Base-by-base conservation (phyloP, 1,284 basidiomycete species). In the Mycena sp. region DNA sequence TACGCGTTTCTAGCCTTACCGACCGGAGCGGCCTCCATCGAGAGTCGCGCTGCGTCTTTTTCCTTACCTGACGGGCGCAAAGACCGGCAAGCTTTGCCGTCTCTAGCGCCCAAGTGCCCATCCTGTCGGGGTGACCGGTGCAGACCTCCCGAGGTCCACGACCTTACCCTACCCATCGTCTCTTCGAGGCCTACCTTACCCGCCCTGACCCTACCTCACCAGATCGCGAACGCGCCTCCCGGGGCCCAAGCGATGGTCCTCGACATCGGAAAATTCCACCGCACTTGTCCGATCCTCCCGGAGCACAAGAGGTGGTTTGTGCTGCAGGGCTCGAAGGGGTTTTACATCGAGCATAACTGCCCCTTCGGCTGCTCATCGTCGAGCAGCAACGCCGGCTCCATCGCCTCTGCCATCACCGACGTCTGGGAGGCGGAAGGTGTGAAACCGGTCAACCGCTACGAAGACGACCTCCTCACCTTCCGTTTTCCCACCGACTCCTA, bases 301-400 rank as follows among this genome's bases (percentile, higher is more conserved):
- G 32, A 9, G 32, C 32, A 37, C 32, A 37, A 37, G 32, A 6
- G 40, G 10, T 41, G 40, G 40, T 41, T 41, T 21, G 40, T 41
- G 9, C 7, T 41, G 16, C 40, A 41, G n/a, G 40, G 40, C 10
- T 17, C 3, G 51, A 51, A 14, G 64, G 61, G 53, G 10, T 77
- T 74, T 61, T 77, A 64, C 45, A 61, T 73, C 19, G 72, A 77
- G 46, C 71, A 78, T 41, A 61, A 44, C 45, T 53, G 61, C 23
- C 74, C 73, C 0, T 78, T 78, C 50, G 72, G 77, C 1, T 41
- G 62, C 3, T 37, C 69, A 0, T 70, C 72, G 0, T 69, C 73
- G 0, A 69, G 71, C 14, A 76, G 77, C 26, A 69, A 76, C n/a
- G 67, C 75, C 1, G 77, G 77, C 58, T 35, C 32, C 14, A 35